Base-by-base conservation (phyloP, 2,329 filamentous ascomycete genomes). In the Aspergillus pseudotamarii region DNA sequence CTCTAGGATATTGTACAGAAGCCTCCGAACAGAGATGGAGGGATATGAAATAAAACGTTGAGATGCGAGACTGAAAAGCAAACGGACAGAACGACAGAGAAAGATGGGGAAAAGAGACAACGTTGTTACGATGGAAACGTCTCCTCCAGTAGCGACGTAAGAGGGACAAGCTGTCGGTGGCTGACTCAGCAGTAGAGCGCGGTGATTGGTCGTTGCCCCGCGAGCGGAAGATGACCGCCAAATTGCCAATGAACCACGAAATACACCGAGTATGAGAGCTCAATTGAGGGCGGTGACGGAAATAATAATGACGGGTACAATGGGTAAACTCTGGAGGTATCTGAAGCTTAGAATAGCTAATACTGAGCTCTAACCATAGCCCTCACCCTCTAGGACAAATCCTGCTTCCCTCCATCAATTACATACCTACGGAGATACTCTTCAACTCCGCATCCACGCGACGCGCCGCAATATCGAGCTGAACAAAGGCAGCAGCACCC, bases 181-280 rank as follows among this genome's bases (percentile, higher is more conserved):
- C 21, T 68, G 67, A 68, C 62, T 66, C 66, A 69, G 60, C 60
- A 14, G 1, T 1, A 0, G 23, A 28, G 5, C 12, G 19, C 14
- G n/a, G 23, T 64, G 62, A 68, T 68, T 69, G 66, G 67, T 51
- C 58, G 51, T 30, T 61, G 59, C 67, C 66, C 67, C 66, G 60
- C 67, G 61, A 38, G 30, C 26, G 46, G 26, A 51, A 51, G 48
- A 51, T 51, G 48, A 21, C 48, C 48, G 28, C 48, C 48, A 51
- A 12, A 51, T 34, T 51, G 48, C 48, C 28, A n/a, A 51, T 26
- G 26, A 30, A 32, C 28, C 21, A 34, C 48, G 48, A 32, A 34
- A 11, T 23, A 51, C 26, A 51, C 19, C 45, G 6, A 28, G 16
- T 12, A 32, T 6, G 21, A 21, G 16, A 32, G 16, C 16, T 12